phyloP scores from a whole-genome alignment of 192 early-diverging fungal genomes.

The Coemansia sp. region DNA sequence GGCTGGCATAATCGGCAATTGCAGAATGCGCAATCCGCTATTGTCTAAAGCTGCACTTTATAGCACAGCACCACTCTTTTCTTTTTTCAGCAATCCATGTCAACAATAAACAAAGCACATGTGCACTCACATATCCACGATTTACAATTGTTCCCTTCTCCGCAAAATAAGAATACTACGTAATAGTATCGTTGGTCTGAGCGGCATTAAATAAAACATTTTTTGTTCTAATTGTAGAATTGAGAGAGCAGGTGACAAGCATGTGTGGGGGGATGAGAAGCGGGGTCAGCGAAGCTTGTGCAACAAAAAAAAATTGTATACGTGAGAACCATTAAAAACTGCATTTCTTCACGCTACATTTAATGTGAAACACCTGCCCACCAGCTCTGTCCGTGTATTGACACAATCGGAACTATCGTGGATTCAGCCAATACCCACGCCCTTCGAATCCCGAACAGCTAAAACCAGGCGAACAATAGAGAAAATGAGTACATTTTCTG shows the following conservation, averaged over 20 bases:
- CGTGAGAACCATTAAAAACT: slow-evolving; percentile 1
- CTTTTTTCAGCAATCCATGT: neutral
- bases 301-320: slow-evolving; percentile 1
- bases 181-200: neutral
- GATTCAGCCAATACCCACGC: slow-evolving; percentile 17
- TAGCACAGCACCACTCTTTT: neutral
- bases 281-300: neutral
- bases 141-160: neutral
- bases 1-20: neutral
- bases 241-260: neutral
- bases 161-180: neutral
- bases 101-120: neutral
- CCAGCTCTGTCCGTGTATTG: neutral
- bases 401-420: neutral
- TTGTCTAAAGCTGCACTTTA: neutral
- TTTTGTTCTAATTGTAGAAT: neutral
- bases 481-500: neutral
- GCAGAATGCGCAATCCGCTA: neutral
- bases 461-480: neutral
- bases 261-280: neutral
- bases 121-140: neutral
- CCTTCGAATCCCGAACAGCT: neutral
- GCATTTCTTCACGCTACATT: neutral
- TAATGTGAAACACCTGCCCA: slow-evolving; percentile 9
- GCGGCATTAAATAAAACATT: neutral